These are phyloP conservation scores for Madurella mycetomatis DNA, from an alignment of 2,329 filamentous ascomycete genomes.

Conservation along the genomic window DNA sequence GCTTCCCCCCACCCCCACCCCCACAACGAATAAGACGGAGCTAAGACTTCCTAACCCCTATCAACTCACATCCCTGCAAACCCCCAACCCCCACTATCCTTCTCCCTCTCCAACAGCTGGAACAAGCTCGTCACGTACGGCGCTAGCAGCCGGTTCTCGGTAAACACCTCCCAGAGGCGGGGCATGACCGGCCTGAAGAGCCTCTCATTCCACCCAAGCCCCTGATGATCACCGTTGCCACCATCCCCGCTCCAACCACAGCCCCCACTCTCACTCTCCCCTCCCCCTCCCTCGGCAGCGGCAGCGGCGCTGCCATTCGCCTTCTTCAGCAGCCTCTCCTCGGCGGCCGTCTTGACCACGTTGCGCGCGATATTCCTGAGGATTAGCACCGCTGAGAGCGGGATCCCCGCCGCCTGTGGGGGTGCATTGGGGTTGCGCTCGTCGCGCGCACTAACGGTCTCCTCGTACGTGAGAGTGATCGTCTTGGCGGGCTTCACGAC, in stretches of 20 bases:
- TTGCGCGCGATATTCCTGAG: conserved; percentile 73
- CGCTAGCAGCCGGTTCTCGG: conserved; percentile 60
- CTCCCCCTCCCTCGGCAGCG: conserved; percentile 28
- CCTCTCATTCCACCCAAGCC: conserved; percentile 58
- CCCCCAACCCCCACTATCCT: conserved; percentile 1
- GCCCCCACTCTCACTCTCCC: conserved; percentile 17
- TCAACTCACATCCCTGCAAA: background rate
- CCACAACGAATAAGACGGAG: background rate
- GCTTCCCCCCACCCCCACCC: background rate
- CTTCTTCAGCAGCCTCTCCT: conserved; percentile 49
- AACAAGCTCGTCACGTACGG: conserved; percentile 32
- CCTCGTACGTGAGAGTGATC: conserved; percentile 50
- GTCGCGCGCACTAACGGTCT: conserved; percentile 53
- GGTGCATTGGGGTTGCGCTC: conserved; percentile 54
- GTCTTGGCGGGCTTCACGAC: conserved; percentile 53
- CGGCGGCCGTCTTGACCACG: conserved; percentile 55
- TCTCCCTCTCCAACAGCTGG: conserved; percentile 28
- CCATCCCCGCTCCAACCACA: background rate
- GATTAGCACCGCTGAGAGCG: conserved; percentile 72
- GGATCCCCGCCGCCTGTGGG: conserved; percentile 67
- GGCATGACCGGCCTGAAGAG: conserved; percentile 63
- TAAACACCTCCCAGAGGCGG: conserved; percentile 64
- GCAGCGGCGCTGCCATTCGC: too few species aligned
- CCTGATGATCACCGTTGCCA: background rate
- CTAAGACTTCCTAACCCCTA: too few species aligned